A percentile compares a stretch with the other conserved stretches of the same genome.
Evolutionary conservation across 257 asterid species (phyloP).

Genomic region (Solanum etuberosum): DNA sequence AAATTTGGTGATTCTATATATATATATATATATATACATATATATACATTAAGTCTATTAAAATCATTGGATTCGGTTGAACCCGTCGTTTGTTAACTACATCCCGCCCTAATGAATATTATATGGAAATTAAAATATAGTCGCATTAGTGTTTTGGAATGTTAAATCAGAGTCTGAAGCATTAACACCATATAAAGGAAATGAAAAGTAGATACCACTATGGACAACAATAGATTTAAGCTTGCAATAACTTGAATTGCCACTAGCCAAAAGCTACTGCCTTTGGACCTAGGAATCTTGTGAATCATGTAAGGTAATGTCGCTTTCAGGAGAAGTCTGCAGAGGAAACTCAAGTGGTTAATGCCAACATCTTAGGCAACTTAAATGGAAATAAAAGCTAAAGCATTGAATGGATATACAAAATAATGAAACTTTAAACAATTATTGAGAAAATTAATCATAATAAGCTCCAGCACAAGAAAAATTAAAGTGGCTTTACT

Average conservation of each 20-base stretch:
- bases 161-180: neutral
- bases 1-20: neutral
- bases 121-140: neutral
- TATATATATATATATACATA: no score
- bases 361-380: neutral
- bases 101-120: neutral
- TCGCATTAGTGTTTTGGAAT: neutral
- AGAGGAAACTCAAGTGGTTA: slow-evolving; percentile 1
- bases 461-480: neutral
- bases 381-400: neutral
- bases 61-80: neutral
- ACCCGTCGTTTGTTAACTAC: neutral
- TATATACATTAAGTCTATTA: neutral
- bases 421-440: neutral
- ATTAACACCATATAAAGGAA: neutral
- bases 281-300: slow-evolving; percentile 60
- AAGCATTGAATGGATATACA: neutral
- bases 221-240: slow-evolving; percentile 59
- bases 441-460: neutral
- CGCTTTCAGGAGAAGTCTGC: slow-evolving; percentile 57
- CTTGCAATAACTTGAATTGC: slow-evolving; percentile 72
- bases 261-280: slow-evolving; percentile 75
- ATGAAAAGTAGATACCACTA: slow-evolving; percentile 38
- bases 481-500: neutral
- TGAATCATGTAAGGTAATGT: slow-evolving; percentile 46